Base-by-base conservation (phyloP, 208 protist species). In the Crithidia sp. region DNA sequence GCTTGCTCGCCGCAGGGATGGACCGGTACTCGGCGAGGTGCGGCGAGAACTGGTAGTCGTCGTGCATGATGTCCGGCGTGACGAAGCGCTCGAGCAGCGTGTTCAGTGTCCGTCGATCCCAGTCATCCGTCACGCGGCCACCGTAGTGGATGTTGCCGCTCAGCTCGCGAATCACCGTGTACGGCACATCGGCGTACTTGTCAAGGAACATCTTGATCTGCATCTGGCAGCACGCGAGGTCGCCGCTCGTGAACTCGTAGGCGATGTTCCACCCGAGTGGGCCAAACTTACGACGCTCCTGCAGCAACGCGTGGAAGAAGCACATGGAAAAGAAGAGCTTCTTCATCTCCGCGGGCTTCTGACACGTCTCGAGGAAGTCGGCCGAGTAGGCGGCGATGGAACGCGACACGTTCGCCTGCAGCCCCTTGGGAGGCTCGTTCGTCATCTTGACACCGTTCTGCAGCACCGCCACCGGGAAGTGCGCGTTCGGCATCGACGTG, bases 391-490 rank as follows among this genome's bases (percentile, higher is more conserved):
- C 89, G 7, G 91, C 74, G 17, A 98, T 59, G 58, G 93, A 97
- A 59, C 95, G 91, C 45, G 93, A 92, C 14, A 99, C 85, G 76
- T 99, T 99, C 39, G 97, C 91, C 70, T 97, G 90, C 81, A 99
- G 83, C 39, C 98, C 98, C 86, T 98, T 98, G 16, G 99, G 99
- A n/a, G 99, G 98, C 88, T 99, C 99, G 77, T 99, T 99, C 9
- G 99, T 99, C 89, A 99, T 98, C 85, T 99, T 99, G 60, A 99
- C 94, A 62, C 96, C 95, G 74, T 98, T 98, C 84, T 99, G 98
- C 65, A 99, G 86, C 60, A 99, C 98, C n/a, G 97, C 86, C 41
- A 99, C 97, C 7, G 99, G 99, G 81, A 99, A 99, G 58, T 93
- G 83, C 9, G 89, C 77, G 62, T 86, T 98, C 2, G 99, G 99